Conservation (phyloP, 371 early-diverging fungal species). For the Dinochytrium kinnereticum region DNA sequence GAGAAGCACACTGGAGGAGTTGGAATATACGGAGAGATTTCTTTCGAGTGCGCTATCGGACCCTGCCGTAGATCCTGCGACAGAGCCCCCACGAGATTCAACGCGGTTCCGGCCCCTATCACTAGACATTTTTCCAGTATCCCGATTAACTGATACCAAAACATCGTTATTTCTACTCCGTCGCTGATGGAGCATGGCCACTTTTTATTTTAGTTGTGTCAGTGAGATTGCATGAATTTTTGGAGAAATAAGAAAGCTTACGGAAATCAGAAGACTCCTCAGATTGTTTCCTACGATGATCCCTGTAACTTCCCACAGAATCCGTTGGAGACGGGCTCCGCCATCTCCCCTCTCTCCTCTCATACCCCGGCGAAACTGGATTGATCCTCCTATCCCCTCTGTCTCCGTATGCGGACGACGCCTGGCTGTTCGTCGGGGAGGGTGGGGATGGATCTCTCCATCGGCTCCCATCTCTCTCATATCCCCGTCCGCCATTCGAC, state of each 20-base stretch:
- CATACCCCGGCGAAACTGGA: neutral
- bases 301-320: neutral
- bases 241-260: neutral
- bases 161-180: slow-evolving; percentile 3
- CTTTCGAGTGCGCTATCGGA: neutral
- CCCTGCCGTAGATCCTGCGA: too few relatives aligned
- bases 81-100: too few relatives aligned
- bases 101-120: neutral
- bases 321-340: slow-evolving; percentile 9
- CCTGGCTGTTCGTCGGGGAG: neutral
- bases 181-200: slow-evolving; percentile 14
- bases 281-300: neutral
- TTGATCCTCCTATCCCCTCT: neutral
- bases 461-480: neutral
- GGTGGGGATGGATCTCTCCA: slow-evolving; percentile 4
- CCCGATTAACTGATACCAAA: neutral
- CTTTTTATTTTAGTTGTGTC: neutral
- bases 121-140: too few relatives aligned
- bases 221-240: neutral
- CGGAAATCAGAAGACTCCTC: slow-evolving; percentile 10
- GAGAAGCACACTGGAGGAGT: neutral
- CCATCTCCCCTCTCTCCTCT: neutral
- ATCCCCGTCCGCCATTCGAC: neutral
- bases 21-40: neutral
- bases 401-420: neutral